Evolutionary conservation across 768 basidiomycete genomes (phyloP).

Genomic region (Cystobasidium tubakii): DNA sequence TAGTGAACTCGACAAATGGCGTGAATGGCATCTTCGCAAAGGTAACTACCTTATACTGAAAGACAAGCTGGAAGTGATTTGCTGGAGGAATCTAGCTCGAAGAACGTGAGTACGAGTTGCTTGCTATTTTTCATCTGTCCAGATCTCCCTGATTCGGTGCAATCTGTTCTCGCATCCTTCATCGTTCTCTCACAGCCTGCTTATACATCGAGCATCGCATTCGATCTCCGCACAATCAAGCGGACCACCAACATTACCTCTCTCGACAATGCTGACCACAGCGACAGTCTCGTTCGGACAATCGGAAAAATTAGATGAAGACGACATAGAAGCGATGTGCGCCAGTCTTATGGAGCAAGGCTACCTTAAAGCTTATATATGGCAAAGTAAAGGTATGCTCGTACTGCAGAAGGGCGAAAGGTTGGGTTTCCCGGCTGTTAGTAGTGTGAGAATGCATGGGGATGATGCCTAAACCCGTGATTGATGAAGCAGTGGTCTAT

Average conservation of each 20-base stretch:
- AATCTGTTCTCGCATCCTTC: no score
- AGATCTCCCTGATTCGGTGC: no score
- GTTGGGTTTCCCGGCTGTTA: slow-evolving; percentile 43
- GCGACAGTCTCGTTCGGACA: slow-evolving; percentile 38
- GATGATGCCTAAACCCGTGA: slow-evolving; percentile 18
- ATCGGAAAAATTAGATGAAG: slow-evolving; percentile 38
- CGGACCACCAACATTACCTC: slow-evolving; percentile 41
- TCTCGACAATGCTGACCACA: slow-evolving; percentile 35
- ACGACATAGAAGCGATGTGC: slow-evolving; percentile 45
- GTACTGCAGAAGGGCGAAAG: slow-evolving; percentile 43
- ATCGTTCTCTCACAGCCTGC: background rate
- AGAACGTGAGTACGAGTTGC: slow-evolving; percentile 50
- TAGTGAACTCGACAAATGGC: slow-evolving; percentile 19
- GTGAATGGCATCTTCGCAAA: slow-evolving; percentile 36
- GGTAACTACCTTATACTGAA: slow-evolving; percentile 43
- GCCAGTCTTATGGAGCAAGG: slow-evolving; percentile 46
- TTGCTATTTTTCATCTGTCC: no score
- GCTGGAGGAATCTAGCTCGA: slow-evolving; percentile 45
- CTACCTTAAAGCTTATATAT: slow-evolving; percentile 46
- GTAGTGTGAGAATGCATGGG: slow-evolving; percentile 20
- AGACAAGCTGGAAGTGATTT: slow-evolving; percentile 45
- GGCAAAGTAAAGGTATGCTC: slow-evolving; percentile 42
- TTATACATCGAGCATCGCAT: background rate
- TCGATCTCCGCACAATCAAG: background rate
- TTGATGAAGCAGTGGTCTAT: background rate